Evolutionary conservation across 2,329 filamentous ascomycete genomes (phyloP).

Genomic region (Metarhizium album): DNA sequence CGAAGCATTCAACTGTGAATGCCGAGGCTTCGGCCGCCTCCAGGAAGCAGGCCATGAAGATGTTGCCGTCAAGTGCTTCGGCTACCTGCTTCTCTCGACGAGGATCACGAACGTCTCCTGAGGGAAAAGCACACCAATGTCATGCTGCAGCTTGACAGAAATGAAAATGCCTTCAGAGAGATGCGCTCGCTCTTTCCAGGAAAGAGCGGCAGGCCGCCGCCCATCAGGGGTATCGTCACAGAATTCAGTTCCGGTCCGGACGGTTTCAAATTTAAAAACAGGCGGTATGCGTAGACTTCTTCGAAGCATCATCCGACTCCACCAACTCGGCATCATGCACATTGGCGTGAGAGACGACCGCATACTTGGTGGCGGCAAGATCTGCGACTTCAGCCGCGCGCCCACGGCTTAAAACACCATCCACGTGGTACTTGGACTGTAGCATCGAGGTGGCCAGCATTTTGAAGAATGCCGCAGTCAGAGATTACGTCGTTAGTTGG

Average conservation of each 20-base stretch:
- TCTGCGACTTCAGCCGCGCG: constrained; percentile 14
- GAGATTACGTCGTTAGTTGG: not conserved
- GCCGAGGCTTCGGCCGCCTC: no score
- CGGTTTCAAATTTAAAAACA: not conserved
- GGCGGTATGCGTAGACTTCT: not conserved
- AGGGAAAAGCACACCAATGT: constrained; percentile 2
- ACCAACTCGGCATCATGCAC: not conserved
- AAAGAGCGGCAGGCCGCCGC: constrained; percentile 8
- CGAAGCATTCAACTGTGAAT: no score
- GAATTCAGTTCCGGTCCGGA: constrained; percentile 6
- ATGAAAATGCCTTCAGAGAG: not conserved
- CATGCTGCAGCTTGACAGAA: not conserved
- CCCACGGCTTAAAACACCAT: not conserved
- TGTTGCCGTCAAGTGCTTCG: no score
- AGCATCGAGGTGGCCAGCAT: not conserved
- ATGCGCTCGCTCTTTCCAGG: not conserved
- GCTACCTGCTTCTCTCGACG: no score
- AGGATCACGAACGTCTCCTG: constrained; percentile 7
- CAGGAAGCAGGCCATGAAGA: no score
- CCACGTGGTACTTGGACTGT: not conserved
- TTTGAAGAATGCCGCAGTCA: not conserved
- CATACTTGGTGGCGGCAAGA: constrained; percentile 13
- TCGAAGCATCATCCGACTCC: not conserved
- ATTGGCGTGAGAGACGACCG: constrained; percentile 5
- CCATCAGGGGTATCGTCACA: constrained; percentile 15